phyloP scores from a whole-genome alignment of 2,329 filamentous ascomycete species.

The Neopestalotiopsis clavispora region DNA sequence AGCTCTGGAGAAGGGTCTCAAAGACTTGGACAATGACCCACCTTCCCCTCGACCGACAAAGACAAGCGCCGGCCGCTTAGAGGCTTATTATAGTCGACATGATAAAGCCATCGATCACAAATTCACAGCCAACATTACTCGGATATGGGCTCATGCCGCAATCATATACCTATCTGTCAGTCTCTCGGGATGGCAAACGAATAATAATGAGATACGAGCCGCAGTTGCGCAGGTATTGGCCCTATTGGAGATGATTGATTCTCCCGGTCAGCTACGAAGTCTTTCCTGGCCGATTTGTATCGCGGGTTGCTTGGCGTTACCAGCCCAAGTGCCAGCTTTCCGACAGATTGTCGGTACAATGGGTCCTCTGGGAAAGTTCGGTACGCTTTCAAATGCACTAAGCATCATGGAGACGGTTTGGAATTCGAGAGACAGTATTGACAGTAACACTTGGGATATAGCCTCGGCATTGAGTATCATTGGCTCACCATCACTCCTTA shows the following conservation, averaged over 20 bases:
- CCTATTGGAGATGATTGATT: background rate
- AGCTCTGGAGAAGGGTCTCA: background rate
- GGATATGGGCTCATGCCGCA: background rate
- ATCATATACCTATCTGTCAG: slow-evolving; percentile 5
- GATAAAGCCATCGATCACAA: slow-evolving; percentile 1
- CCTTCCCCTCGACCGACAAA: background rate
- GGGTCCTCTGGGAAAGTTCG: background rate
- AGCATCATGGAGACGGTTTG: slow-evolving; percentile 1
- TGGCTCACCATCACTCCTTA: background rate
- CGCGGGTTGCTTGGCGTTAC: background rate
- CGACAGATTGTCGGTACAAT: background rate
- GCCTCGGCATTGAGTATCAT: background rate
- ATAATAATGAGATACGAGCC: background rate
- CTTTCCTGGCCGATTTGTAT: slow-evolving; percentile 4
- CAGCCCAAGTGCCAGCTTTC: background rate
- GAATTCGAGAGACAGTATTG: background rate
- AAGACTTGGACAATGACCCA: background rate
- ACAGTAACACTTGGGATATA: background rate
- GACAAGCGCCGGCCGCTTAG: background rate
- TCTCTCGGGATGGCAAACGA: slow-evolving; percentile 1
- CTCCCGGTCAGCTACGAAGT: slow-evolving; percentile 2
- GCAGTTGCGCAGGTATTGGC: background rate
- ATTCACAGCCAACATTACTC: background rate
- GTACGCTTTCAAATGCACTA: background rate
- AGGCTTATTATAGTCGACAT: background rate